These are phyloP conservation scores for Boletus rufocinnamomeus DNA, from an alignment of 768 basidiomycete species.

Conservation along the genomic window DNA sequence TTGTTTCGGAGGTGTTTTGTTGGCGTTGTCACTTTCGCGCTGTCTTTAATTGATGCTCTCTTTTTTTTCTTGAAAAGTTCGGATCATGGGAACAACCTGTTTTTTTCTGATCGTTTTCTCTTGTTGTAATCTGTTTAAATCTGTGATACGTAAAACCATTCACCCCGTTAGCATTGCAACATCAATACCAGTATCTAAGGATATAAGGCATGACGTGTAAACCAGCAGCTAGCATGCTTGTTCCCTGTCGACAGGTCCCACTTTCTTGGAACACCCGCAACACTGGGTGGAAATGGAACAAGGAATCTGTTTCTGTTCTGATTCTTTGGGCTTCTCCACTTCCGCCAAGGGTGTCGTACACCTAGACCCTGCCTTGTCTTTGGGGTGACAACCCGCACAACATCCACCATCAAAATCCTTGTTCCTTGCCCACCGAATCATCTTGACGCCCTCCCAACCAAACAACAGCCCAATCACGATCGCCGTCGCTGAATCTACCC, in stretches of 20 bases:
- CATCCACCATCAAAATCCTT: conserved; percentile 42
- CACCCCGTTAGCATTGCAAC: neutral
- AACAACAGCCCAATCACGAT: conserved; percentile 9
- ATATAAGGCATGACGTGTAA: neutral
- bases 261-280: conserved; percentile 4
- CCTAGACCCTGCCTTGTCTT: neutral
- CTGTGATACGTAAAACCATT: conserved; percentile 12
- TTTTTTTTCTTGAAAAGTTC: conserved; percentile 2
- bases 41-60: conserved; percentile 1
- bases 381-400: conserved; percentile 20
- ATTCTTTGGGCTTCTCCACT: neutral
- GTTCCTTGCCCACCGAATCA: conserved; percentile 24
- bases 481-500: conserved; percentile 31
- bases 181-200: neutral
- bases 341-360: neutral
- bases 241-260: neutral
- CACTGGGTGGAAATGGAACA: neutral
- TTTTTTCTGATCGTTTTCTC: neutral
- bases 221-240: neutral
- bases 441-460: conserved; percentile 30
- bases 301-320: neutral
- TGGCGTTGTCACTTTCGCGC: neutral
- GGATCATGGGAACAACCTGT: neutral
- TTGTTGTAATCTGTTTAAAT: conserved; percentile 14
- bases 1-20: conserved; percentile 2